Conservation (phyloP, 345 rosid genomes). For the Microthlaspi erraticum region DNA sequence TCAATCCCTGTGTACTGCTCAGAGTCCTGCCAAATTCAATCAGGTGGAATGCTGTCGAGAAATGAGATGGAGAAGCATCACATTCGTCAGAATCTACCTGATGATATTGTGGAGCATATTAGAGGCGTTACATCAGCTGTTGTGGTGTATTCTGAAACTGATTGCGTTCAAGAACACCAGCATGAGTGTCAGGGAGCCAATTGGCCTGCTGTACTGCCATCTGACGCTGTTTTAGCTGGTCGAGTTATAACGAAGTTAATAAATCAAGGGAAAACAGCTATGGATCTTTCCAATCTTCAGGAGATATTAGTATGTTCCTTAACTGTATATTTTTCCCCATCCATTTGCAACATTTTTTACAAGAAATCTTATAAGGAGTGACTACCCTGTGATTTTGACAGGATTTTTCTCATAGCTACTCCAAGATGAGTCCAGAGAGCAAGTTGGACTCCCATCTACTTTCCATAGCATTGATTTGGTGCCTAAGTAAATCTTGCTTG, state of each 20-base stretch:
- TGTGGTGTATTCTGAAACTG: constrained; percentile 37
- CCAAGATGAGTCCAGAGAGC: constrained; percentile 60
- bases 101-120: constrained; percentile 50
- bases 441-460: constrained; percentile 77
- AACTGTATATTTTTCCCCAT: background rate
- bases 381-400: too few relatives aligned
- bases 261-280: constrained; percentile 46
- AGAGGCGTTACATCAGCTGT: constrained; percentile 43
- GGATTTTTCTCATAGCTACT: constrained; percentile 70
- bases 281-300: constrained; percentile 43
- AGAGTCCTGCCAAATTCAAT: constrained; percentile 60
- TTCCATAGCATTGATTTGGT: constrained; percentile 66
- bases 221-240: constrained; percentile 81
- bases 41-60: constrained; percentile 53
- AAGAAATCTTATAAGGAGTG: constrained; percentile 13
- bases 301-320: constrained; percentile 54
- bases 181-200: constrained; percentile 80
- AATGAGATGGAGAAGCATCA: constrained; percentile 37
- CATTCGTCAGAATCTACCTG: constrained; percentile 36
- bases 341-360: background rate
- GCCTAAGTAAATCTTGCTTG: constrained; percentile 57
- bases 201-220: constrained; percentile 81
- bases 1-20: constrained; percentile 81
- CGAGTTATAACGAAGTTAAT: constrained; percentile 62
- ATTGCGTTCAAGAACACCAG: constrained; percentile 66